These are phyloP conservation scores for Fusarium sp. DNA, from an alignment of 2,329 filamentous ascomycete genomes.

Conservation along the genomic window DNA sequence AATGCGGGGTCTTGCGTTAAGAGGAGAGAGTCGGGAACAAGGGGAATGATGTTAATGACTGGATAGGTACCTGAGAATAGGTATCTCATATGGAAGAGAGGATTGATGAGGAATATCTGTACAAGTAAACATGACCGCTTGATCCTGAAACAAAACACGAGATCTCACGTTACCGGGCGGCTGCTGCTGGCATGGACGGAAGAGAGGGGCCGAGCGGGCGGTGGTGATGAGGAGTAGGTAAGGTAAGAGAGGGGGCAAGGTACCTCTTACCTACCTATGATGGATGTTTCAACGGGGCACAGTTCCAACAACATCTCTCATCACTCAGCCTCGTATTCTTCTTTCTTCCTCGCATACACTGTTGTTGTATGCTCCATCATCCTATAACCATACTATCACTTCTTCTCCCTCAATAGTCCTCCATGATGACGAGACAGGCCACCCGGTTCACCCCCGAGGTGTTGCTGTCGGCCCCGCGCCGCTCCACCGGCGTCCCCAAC, in stretches of 20 bases:
- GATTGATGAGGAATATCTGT: neutral
- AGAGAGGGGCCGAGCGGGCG: slow-evolving; percentile 39
- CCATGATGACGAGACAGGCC: slow-evolving; percentile 76
- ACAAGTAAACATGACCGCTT: neutral
- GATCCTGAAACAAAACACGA: neutral
- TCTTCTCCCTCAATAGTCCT: slow-evolving; percentile 9
- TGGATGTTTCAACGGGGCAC: slow-evolving; percentile 32
- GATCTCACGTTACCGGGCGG: neutral
- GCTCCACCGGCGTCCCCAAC: slow-evolving; percentile 79
- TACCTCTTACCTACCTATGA: slow-evolving; percentile 18
- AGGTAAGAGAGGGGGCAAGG: slow-evolving; percentile 25
- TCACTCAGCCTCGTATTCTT: neutral
- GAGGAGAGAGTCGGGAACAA: neutral
- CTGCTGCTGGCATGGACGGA: slow-evolving; percentile 22
- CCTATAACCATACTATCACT: neutral
- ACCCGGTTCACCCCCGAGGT: slow-evolving; percentile 82
- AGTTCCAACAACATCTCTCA: slow-evolving; percentile 13
- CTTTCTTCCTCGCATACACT: slow-evolving; percentile 11
- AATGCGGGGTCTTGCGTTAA: slow-evolving; percentile 5
- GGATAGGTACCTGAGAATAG: neutral
- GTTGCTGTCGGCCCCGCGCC: slow-evolving; percentile 79
- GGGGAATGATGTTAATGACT: neutral
- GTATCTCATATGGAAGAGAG: neutral
- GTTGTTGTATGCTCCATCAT: neutral
- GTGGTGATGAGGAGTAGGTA: slow-evolving; percentile 22